phyloP scores from a whole-genome alignment of 331 rosid genomes.

The Ulmus americana region DNA sequence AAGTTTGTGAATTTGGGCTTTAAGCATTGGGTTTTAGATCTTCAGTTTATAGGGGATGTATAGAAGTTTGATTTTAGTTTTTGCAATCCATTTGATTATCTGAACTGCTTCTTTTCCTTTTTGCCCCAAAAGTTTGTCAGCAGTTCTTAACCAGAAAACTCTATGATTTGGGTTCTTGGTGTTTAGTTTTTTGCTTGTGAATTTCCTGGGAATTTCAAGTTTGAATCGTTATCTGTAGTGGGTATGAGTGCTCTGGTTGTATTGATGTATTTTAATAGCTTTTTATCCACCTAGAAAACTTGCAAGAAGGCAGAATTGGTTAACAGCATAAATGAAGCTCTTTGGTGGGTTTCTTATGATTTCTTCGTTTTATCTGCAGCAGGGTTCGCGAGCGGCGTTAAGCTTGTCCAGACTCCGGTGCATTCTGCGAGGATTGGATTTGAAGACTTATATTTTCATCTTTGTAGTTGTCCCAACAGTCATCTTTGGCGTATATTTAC shows the following conservation, averaged over 20 bases:
- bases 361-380: slow-evolving; percentile 28
- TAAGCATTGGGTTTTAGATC: background rate
- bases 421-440: slow-evolving; percentile 57
- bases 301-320: background rate
- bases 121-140: background rate
- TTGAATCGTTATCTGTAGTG: background rate
- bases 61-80: background rate
- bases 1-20: background rate
- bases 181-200: background rate
- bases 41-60: background rate
- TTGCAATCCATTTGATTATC: background rate
- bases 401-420: slow-evolving; percentile 70
- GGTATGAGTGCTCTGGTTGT: background rate
- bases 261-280: background rate
- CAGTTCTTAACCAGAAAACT: too few relatives aligned
- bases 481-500: slow-evolving; percentile 49
- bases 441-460: slow-evolving; percentile 44
- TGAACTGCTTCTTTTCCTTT: background rate
- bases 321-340: background rate
- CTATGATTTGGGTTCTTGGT: background rate
- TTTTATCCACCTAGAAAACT: background rate
- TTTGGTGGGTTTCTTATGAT: background rate
- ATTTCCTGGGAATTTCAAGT: background rate
- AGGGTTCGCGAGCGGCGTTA: slow-evolving; percentile 52
- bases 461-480: slow-evolving; percentile 46